These are phyloP conservation scores for Imleria badia DNA, from an alignment of 768 basidiomycete genomes.

Conservation along the genomic window DNA sequence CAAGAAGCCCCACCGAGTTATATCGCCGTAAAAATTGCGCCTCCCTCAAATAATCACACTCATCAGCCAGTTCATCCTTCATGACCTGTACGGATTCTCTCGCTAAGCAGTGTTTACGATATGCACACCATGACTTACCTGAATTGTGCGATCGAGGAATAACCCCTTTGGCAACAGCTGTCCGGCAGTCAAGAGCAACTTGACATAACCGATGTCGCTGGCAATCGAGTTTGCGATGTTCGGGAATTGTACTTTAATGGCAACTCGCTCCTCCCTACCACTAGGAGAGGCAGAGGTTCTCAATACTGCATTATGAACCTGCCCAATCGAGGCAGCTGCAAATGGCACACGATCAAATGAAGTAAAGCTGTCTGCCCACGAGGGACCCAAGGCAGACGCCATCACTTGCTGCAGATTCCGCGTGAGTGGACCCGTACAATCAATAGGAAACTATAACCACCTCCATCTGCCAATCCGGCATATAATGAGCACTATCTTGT, in stretches of 20 bases:
- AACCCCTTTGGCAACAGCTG: slow-evolving; percentile 82
- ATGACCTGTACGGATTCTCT: slow-evolving; percentile 58
- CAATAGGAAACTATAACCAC: slow-evolving; percentile 37
- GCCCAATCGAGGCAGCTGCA: slow-evolving; percentile 95
- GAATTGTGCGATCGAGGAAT: slow-evolving; percentile 85
- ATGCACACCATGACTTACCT: slow-evolving; percentile 39
- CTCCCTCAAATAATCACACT: slow-evolving; percentile 88
- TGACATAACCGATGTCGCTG: slow-evolving; percentile 85
- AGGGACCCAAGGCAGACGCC: slow-evolving; percentile 63
- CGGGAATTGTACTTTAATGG: slow-evolving; percentile 94
- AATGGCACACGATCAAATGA: slow-evolving; percentile 86
- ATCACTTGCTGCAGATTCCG: slow-evolving; percentile 59
- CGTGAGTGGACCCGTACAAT: neutral
- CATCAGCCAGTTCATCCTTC: slow-evolving; percentile 86
- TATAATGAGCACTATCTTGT: slow-evolving; percentile 95
- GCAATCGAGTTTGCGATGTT: slow-evolving; percentile 84
- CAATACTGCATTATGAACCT: slow-evolving; percentile 82
- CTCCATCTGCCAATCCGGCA: slow-evolving; percentile 99
- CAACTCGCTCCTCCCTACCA: slow-evolving; percentile 55
- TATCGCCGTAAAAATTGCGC: slow-evolving; percentile 70
- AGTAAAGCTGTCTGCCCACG: slow-evolving; percentile 71
- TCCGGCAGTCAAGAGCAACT: slow-evolving; percentile 77
- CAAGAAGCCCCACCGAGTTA: slow-evolving; percentile 47
- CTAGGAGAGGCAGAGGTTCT: slow-evolving; percentile 52
- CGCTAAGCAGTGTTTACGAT: neutral